Conservation (phyloP, 208 protist species). For the Leishmania major region DNA sequence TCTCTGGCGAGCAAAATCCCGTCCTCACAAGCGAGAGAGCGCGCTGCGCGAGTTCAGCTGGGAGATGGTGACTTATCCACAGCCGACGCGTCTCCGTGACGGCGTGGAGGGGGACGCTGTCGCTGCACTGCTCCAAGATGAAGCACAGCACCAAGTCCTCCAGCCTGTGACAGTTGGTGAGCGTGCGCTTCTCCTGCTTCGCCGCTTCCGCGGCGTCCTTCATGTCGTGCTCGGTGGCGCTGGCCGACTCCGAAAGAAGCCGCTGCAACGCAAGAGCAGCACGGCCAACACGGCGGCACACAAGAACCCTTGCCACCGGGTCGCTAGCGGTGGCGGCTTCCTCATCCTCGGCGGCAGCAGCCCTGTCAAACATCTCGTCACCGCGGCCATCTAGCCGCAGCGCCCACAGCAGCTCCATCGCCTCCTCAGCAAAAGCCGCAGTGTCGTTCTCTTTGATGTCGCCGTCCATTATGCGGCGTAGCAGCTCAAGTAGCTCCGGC, state of each 20-base stretch:
- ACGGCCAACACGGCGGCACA: slow-evolving; percentile 52
- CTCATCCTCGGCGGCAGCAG: neutral
- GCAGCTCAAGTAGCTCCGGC: slow-evolving; percentile 37
- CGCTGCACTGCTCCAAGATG: slow-evolving; percentile 76
- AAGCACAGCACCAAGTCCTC: slow-evolving; percentile 68
- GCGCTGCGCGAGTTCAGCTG: slow-evolving; percentile 24
- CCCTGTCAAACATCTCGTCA: neutral
- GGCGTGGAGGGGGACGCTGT: slow-evolving; percentile 46
- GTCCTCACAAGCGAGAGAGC: slow-evolving; percentile 25
- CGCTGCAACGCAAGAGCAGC: slow-evolving; percentile 45
- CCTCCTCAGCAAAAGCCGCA: neutral
- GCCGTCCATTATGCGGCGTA: slow-evolving; percentile 33
- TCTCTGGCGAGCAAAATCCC: slow-evolving; percentile 16
- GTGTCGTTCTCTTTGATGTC: neutral
- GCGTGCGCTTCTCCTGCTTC: slow-evolving; percentile 3
- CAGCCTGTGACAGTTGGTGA: neutral
- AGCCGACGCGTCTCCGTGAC: slow-evolving; percentile 23
- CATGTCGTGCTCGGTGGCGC: neutral
- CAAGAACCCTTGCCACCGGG: slow-evolving; percentile 34
- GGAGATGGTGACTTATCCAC: slow-evolving; percentile 16
- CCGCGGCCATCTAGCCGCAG: slow-evolving; percentile 10
- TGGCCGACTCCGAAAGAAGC: slow-evolving; percentile 1
- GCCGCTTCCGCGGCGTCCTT: neutral
- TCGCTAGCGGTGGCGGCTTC: neutral
- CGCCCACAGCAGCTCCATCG: slow-evolving; percentile 10